Evolutionary conservation across 75 land plant species (phyloP).

Genomic region (Selaginella moellendorffii): DNA sequence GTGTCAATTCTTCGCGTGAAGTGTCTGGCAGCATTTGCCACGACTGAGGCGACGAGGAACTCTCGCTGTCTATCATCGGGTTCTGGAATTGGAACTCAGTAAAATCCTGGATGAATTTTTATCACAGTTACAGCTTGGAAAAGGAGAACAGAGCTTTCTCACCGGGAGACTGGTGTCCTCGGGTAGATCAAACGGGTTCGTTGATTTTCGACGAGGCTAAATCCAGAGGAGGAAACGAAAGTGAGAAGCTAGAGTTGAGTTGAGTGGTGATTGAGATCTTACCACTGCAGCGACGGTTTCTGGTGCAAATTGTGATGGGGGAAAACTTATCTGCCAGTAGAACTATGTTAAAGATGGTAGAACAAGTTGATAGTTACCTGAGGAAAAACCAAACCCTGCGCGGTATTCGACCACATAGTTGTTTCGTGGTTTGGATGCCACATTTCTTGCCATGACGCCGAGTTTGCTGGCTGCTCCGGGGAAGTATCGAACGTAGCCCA

Average conservation of each 20-base stretch:
- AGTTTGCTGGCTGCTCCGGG: constrained; percentile 9
- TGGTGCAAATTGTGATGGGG: background rate
- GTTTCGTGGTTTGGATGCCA: no score
- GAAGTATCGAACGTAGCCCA: constrained; percentile 77
- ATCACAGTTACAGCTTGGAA: no score
- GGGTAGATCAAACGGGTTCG: background rate
- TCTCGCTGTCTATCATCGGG: no score
- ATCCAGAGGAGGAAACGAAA: no score
- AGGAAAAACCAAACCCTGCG: background rate
- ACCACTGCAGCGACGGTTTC: background rate
- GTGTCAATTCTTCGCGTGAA: no score
- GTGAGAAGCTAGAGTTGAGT: background rate
- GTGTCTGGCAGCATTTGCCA: no score
- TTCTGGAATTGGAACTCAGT: no score
- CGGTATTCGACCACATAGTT: no score
- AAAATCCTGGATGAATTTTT: no score
- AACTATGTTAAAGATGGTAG: background rate
- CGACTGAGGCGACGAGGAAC: no score
- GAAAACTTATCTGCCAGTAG: background rate
- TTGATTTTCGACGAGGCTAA: background rate
- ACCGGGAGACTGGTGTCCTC: no score
- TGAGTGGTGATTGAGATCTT: background rate
- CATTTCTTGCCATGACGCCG: background rate
- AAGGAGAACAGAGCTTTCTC: no score
- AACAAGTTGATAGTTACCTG: background rate